Evolutionary conservation across 352 stramenopile genomes (phyloP).

Genomic region (Pythium sp.): DNA sequence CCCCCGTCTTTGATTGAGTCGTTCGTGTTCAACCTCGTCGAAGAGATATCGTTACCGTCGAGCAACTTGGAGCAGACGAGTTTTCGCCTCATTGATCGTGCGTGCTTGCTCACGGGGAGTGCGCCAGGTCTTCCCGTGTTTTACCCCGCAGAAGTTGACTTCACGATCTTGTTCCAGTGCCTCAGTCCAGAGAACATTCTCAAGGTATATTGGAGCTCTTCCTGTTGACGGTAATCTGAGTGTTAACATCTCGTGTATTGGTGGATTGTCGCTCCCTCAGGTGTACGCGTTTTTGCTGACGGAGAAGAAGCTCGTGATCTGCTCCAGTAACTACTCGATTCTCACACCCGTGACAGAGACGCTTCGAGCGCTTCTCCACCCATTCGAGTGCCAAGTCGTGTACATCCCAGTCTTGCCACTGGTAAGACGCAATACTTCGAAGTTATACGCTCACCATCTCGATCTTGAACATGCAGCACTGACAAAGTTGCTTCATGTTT

Average conservation of each 20-base stretch:
- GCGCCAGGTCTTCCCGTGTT: slow-evolving; percentile 27
- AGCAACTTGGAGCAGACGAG: slow-evolving; percentile 28
- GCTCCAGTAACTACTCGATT: slow-evolving; percentile 48
- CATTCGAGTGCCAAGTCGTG: slow-evolving; percentile 70
- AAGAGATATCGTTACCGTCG: slow-evolving; percentile 40
- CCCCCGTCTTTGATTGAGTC: slow-evolving; percentile 31
- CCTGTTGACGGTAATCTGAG: neutral
- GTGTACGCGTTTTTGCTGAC: slow-evolving; percentile 56
- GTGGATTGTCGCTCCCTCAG: slow-evolving; percentile 10
- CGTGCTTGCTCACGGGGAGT: slow-evolving; percentile 34
- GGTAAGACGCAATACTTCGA: slow-evolving; percentile 21
- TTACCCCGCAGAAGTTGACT: slow-evolving; percentile 59
- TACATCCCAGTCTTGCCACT: slow-evolving; percentile 73
- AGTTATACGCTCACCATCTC: neutral
- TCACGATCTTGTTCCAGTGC: slow-evolving; percentile 67
- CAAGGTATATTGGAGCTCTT: slow-evolving; percentile 32
- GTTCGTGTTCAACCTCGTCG: slow-evolving; percentile 53
- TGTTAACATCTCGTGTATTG: neutral
- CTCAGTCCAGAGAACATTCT: slow-evolving; percentile 65
- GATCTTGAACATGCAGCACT: neutral
- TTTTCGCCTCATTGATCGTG: slow-evolving; percentile 37
- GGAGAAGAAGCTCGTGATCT: slow-evolving; percentile 71
- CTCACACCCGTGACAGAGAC: slow-evolving; percentile 67
- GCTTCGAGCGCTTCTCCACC: slow-evolving; percentile 51
- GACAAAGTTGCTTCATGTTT: neutral